Base-by-base conservation (phyloP, 176 grass and related monocot genomes). In the Bonia amplexicaulis region DNA sequence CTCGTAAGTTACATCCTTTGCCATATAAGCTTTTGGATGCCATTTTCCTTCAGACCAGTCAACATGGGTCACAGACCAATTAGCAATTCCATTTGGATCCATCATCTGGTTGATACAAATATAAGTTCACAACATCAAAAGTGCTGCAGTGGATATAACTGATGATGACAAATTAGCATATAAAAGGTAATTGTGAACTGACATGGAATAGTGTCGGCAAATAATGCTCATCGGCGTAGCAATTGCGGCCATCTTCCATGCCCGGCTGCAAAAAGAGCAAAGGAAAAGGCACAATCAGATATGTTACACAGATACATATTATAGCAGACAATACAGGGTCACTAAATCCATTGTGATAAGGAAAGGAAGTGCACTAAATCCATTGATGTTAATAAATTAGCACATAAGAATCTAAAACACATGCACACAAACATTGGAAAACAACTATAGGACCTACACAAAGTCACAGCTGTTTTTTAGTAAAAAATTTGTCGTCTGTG, bases 21-120 rank as follows among this genome's bases (percentile, higher is more conserved):
- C 86, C 22, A 90, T 80, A 69, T 98, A 98, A 53, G 93, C 86
- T 91, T 92, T 98, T 31, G 96, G 96, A 84, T 98, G 96, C 96
- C 96, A 98, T 76, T 98, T 98, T 27, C 96, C 96, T 92, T 98
- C 96, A 35, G 96, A 98, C 96, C 96, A 98, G 66, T 98, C 96
- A 66, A 98, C 96, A 69, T 96, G 91, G 75, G 96, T 98, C 81
- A 92, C 91, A 9, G 96, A 98, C 96, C 96, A 98, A 70, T 96
- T 98, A 31, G 93, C 86, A 63, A 96, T 98, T 85, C 96, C 93
- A 84, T 65, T 74, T 29, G 93, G 93, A 83, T 99, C 93, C 54
- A 95, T 84, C 91, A 99, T 96, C 96, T 99, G 65, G 73, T 77
- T 46, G 49, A 31, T 71, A 35, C 37, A 58, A 70, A 84, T 87